phyloP scores from a whole-genome alignment of 768 basidiomycete genomes.

The Heimioporus sp. region DNA sequence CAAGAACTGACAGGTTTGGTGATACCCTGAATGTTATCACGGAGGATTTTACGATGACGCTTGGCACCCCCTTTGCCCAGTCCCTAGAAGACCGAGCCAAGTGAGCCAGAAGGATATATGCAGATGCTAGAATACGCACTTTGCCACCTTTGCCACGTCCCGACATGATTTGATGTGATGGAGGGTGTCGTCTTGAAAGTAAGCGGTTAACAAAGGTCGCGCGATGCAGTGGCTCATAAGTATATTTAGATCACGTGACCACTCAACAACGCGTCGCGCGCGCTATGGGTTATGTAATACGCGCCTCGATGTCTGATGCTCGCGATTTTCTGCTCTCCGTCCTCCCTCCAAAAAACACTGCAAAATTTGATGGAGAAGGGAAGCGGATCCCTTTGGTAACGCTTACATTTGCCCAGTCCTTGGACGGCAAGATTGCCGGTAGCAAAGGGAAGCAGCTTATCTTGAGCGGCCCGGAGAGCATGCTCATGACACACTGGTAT shows the following conservation, averaged over 20 bases:
- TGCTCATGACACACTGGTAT: conserved; percentile 94
- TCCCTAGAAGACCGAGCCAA: conserved; percentile 39
- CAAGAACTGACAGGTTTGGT: conserved; percentile 40
- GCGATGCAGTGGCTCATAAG: no score
- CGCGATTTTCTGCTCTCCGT: conserved; percentile 30
- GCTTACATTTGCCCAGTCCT: conserved; percentile 80
- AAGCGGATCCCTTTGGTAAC: conserved; percentile 60
- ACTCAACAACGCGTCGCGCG: background rate
- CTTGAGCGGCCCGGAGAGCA: conserved; percentile 82
- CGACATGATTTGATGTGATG: conserved; percentile 31
- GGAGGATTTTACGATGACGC: conserved; percentile 46
- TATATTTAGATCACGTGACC: no score
- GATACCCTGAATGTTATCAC: conserved; percentile 51
- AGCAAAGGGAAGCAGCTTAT: conserved; percentile 67
- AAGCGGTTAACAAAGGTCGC: no score
- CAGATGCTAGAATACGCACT: conserved; percentile 16
- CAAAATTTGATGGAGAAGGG: conserved; percentile 15
- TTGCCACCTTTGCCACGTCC: conserved; percentile 51
- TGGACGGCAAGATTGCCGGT: conserved; percentile 89
- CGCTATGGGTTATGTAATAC: background rate
- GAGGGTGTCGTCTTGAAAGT: no score
- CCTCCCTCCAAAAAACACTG: conserved; percentile 14
- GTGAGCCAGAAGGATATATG: background rate
- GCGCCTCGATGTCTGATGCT: background rate
- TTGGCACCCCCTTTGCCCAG: conserved; percentile 55